Evolutionary conservation across 306 rosid species (phyloP).

Genomic region (Acmispon strigosus): DNA sequence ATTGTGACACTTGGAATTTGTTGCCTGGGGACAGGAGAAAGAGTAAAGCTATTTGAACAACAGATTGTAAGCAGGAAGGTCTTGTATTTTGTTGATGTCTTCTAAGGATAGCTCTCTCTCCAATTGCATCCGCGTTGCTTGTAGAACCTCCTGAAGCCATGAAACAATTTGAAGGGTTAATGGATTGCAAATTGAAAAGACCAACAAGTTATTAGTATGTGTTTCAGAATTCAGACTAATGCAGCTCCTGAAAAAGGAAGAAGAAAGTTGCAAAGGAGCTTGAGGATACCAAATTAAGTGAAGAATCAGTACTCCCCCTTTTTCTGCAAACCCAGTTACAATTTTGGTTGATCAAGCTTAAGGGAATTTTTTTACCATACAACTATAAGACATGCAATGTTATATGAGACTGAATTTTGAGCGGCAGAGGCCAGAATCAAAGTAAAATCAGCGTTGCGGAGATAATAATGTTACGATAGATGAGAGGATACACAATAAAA

Average conservation of each 20-base stretch:
- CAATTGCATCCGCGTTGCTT: conserved; percentile 65
- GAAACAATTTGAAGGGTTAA: conserved; percentile 1
- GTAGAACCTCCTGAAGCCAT: conserved; percentile 75
- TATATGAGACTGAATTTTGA: no score
- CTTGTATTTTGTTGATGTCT: conserved; percentile 66
- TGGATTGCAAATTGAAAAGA: neutral
- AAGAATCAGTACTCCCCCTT: neutral
- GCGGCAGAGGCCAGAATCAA: no score
- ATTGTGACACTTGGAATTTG: conserved; percentile 12
- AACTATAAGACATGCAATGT: no score
- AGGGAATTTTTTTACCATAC: no score
- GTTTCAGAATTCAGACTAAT: neutral
- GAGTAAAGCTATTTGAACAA: conserved; percentile 43
- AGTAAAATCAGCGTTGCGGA: no score
- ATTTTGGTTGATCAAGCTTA: neutral
- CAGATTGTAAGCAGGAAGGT: conserved; percentile 82
- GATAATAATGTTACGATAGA: no score
- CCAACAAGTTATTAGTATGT: neutral
- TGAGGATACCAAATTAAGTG: neutral
- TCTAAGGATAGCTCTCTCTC: conserved; percentile 88
- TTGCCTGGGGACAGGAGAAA: conserved; percentile 8
- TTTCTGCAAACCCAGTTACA: neutral
- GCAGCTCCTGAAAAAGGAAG: neutral
- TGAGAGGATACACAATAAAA: no score
- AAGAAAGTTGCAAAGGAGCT: neutral